Percentiles rank a stretch among this genome's conserved stretches.
These are phyloP conservation scores for Fusarium oxysporum DNA, from an alignment of 2,329 filamentous ascomycete species.

Conservation along the genomic window DNA sequence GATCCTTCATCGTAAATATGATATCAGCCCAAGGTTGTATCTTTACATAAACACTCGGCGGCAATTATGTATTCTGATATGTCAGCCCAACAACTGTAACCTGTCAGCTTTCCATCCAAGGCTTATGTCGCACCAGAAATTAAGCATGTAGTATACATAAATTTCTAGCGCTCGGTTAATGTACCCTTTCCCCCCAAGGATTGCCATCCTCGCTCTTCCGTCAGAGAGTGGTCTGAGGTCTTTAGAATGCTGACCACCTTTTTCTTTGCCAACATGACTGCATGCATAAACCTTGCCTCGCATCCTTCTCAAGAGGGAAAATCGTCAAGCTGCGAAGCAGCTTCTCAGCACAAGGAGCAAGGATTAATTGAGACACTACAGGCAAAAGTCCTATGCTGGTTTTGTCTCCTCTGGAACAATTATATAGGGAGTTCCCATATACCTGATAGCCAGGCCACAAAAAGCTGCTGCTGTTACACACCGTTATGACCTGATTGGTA, in stretches of 20 bases:
- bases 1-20: background rate
- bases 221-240: background rate
- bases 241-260: background rate
- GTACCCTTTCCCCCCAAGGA: background rate
- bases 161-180: background rate
- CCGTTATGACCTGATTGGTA: background rate
- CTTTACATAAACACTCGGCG: background rate
- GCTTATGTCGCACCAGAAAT: background rate
- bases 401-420: background rate
- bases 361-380: background rate
- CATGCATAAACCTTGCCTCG: background rate
- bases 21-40: background rate
- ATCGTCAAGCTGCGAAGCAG: background rate
- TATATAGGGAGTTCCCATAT: slow-evolving; percentile 2
- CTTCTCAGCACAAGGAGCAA: background rate
- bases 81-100: background rate
- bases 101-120: background rate
- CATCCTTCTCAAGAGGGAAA: background rate
- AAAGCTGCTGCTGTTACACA: background rate
- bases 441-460: background rate
- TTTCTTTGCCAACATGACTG: background rate
- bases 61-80: background rate
- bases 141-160: background rate
- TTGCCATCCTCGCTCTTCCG: background rate
- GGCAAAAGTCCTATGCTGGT: background rate